Base-by-base conservation (phyloP, 164 flowering plant species). In the Magnolia changhungtana region DNA sequence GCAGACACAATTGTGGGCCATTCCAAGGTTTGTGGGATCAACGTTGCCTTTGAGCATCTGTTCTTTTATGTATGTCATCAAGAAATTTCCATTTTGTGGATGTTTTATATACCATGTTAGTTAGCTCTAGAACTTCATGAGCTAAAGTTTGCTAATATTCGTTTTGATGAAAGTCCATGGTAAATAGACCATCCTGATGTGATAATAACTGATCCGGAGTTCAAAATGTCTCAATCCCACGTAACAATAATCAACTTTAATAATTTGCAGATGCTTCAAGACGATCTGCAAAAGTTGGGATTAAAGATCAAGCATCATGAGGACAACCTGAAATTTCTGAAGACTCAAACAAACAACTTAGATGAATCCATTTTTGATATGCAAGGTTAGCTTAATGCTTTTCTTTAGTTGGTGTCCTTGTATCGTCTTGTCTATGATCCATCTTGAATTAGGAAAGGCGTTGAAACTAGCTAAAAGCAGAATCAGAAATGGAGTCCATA, bases 311-410 rank as follows among this genome's bases (percentile, higher is more conserved):
- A 92, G 72, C 84, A 84, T 72, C 93, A 90, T 67, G 98, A 95
- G 80, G 92, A 91, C 19, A 90, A 87, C 77, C 27, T 90, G 64
- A 87, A 74, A 71, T 77, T 81, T 79, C 76, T 93, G 76, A 92
- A 83, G 82, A 68, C 71, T 78, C 86, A 87, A 80, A 81, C 67
- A 63, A 81, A 80, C 80, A 80, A 76, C 58, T 75, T 91, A 69
- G 96, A 93, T 49, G 92, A 87, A 29, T 82, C 89, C 50, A 95
- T 92, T 81, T 83, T 90, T 74, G 94, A 91, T 70, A 72, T 87
- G 87, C 94, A 91, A 86, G 98, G 98, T 92, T 68, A 76, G 72
- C 23, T 71, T 73, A 13, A 18, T 27, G 23, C 6, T 11, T 71
- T 59, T 19, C n/a, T 13, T 59, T 59, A 13, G 63, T 59, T 59